Percentiles rank a stretch among this genome's conserved stretches.
phyloP scores from a whole-genome alignment of 768 basidiomycete species.

The Amanita rubescens region DNA sequence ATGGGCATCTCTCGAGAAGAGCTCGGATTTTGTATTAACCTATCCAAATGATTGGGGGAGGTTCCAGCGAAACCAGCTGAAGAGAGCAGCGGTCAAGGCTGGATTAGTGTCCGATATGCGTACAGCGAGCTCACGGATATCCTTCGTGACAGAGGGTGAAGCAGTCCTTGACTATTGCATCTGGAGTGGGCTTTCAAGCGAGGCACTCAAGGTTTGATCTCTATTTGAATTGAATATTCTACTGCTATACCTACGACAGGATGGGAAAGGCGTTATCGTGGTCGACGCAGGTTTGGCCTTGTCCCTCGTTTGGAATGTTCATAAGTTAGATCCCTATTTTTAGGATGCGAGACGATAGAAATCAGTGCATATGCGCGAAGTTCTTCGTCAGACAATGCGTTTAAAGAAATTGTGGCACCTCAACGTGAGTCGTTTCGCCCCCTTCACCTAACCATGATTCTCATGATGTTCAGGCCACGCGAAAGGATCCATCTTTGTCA shows the following conservation, averaged over 20 bases:
- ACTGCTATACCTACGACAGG: conserved; percentile 6
- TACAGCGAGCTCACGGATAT: conserved; percentile 31
- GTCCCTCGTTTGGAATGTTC: neutral
- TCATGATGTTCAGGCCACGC: conserved; percentile 24
- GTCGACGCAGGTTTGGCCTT: conserved; percentile 32
- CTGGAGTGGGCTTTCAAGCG: conserved; percentile 27
- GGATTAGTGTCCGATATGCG: conserved; percentile 31
- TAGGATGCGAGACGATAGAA: conserved; percentile 39
- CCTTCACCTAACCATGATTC: neutral
- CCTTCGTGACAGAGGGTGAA: too few relatives aligned
- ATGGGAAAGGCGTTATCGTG: conserved; percentile 28
- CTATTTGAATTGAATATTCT: neutral
- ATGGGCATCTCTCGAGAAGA: conserved; percentile 31
- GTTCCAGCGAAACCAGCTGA: conserved; percentile 41
- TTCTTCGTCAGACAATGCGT: conserved; percentile 12
- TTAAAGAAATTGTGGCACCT: conserved; percentile 33
- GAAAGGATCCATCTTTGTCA: conserved; percentile 36
- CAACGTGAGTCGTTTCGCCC: conserved; percentile 22
- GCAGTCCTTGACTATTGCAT: conserved; percentile 49
- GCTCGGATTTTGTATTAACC: conserved; percentile 37
- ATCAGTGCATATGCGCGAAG: conserved; percentile 34
- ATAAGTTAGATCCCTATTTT: neutral
- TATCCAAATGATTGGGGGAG: too few relatives aligned
- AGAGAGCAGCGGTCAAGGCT: conserved; percentile 33
- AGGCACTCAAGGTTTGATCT: conserved; percentile 21